Percentiles rank a stretch among this genome's conserved stretches.
phyloP scores from a whole-genome alignment of 768 basidiomycete species.

The Suillus ampliporus region DNA sequence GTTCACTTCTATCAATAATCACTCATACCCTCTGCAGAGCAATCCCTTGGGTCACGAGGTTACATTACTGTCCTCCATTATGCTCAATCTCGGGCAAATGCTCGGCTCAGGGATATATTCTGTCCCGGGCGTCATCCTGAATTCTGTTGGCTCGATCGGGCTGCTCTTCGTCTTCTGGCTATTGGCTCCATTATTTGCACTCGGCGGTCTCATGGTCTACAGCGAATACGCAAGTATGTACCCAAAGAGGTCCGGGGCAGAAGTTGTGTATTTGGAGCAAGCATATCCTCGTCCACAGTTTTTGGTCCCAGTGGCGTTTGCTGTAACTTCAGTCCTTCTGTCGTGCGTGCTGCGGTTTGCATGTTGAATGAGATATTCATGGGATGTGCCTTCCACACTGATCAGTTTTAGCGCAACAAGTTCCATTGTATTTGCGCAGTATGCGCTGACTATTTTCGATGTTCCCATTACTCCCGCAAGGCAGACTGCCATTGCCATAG shows the following conservation, averaged over 20 bases:
- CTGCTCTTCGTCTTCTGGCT: slow-evolving; percentile 11
- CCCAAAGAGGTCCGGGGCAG: slow-evolving; percentile 54
- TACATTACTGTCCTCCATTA: slow-evolving; percentile 10
- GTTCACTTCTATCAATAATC: background rate
- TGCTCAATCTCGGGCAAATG: slow-evolving; percentile 11
- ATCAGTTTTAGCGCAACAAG: slow-evolving; percentile 26
- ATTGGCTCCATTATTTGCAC: slow-evolving; percentile 8
- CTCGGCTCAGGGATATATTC: slow-evolving; percentile 15
- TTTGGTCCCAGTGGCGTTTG: slow-evolving; percentile 50
- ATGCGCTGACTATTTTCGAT: slow-evolving; percentile 25
- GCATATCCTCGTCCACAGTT: slow-evolving; percentile 24
- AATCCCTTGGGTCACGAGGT: slow-evolving; percentile 14
- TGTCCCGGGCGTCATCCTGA: slow-evolving; percentile 10
- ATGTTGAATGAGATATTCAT: background rate
- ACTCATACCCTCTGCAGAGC: slow-evolving; percentile 4
- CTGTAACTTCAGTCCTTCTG: slow-evolving; percentile 37
- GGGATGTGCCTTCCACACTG: background rate
- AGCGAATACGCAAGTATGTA: slow-evolving; percentile 54
- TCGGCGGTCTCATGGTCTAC: slow-evolving; percentile 27
- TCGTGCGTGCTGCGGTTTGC: slow-evolving; percentile 20
- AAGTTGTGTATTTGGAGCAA: slow-evolving; percentile 51
- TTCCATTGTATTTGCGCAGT: slow-evolving; percentile 33
- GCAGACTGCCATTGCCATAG: slow-evolving; percentile 28
- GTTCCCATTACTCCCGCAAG: slow-evolving; percentile 21
- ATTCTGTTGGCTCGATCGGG: slow-evolving; percentile 12